These are phyloP conservation scores for Phlyctochytrium bullatum DNA, from an alignment of 192 early-diverging fungal genomes.

Conservation along the genomic window DNA sequence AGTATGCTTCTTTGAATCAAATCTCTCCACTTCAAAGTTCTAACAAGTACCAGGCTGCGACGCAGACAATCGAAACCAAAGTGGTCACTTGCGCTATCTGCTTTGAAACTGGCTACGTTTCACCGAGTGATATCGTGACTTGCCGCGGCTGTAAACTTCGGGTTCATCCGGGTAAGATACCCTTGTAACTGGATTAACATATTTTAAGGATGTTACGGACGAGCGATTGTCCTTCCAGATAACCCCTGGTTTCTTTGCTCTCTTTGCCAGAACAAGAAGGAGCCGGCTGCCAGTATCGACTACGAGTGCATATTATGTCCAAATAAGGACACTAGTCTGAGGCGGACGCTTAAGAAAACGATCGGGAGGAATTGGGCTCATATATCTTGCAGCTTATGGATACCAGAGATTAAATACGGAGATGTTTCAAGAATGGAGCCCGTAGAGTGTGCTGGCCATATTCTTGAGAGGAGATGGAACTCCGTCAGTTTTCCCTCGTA, in stretches of 20 bases:
- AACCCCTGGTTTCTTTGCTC: not conserved
- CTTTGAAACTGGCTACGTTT: not conserved
- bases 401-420: slow-evolving; percentile 39
- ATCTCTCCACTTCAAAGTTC: not conserved
- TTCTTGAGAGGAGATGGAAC: slow-evolving; percentile 36
- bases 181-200: no score
- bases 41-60: no score
- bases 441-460: slow-evolving; percentile 41
- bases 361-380: slow-evolving; percentile 47
- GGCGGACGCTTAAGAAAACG: slow-evolving; percentile 30
- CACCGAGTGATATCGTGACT: not conserved
- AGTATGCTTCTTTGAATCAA: not conserved
- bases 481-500: slow-evolving; percentile 18
- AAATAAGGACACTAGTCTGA: slow-evolving; percentile 8
- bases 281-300: not conserved
- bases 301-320: slow-evolving; percentile 41
- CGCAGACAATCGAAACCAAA: no score
- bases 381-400: slow-evolving; percentile 38
- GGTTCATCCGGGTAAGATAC: not conserved
- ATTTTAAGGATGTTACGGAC: no score
- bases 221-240: no score
- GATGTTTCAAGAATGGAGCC: slow-evolving; percentile 12
- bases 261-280: not conserved
- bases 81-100: not conserved
- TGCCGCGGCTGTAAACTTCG: not conserved